Percentiles rank a stretch among this genome's conserved stretches.
Evolutionary conservation across 192 early-diverging fungal species (phyloP).

Genomic region (Backusella psychrophila): DNA sequence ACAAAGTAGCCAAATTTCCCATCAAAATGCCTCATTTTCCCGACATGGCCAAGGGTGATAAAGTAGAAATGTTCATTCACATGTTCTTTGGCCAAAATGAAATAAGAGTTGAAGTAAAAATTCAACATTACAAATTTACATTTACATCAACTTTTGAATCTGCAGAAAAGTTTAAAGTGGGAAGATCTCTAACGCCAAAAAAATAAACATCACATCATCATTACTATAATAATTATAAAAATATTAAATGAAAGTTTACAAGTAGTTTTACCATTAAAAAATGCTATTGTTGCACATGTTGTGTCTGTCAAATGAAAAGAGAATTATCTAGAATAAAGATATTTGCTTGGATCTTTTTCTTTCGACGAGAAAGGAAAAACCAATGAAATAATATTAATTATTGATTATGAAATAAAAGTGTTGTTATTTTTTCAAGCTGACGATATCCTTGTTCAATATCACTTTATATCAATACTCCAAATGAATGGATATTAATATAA

Average conservation of each 20-base stretch:
- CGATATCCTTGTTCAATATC: no score
- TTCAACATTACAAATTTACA: slow-evolving; percentile 2
- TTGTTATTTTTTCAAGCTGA: no score
- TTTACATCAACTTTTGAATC: slow-evolving; percentile 5
- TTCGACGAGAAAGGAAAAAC: neutral
- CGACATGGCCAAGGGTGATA: neutral
- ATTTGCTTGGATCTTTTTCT: neutral
- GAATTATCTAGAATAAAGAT: neutral
- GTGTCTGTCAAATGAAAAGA: neutral
- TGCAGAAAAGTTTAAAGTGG: neutral
- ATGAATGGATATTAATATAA: no score
- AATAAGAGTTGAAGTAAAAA: neutral
- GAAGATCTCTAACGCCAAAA: neutral
- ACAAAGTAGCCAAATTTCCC: slow-evolving; percentile 1
- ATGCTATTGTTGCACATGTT: neutral
- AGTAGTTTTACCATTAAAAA: neutral
- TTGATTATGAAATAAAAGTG: no score
- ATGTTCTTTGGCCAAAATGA: slow-evolving; percentile 12
- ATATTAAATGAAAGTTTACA: neutral
- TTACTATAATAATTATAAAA: neutral
- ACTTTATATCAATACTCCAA: no score
- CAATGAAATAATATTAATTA: neutral
- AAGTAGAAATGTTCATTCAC: neutral
- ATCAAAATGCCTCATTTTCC: slow-evolving; percentile 1
- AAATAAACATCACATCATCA: neutral